Evolutionary conservation across 2,329 filamentous ascomycete species (phyloP).

Genomic region (Myotisia sp.): DNA sequence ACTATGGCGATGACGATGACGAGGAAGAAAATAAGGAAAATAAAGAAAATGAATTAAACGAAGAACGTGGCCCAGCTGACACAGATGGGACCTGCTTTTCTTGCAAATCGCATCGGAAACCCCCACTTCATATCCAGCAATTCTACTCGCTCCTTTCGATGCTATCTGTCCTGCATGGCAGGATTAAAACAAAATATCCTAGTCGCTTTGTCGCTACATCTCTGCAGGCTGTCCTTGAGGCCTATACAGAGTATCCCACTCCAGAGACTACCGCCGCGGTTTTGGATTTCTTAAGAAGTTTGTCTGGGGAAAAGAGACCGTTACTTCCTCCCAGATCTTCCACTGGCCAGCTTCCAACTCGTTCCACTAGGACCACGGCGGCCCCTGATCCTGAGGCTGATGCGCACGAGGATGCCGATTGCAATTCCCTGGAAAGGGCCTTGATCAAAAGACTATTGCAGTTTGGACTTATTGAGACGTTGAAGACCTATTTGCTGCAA

Average conservation of each 20-base stretch:
- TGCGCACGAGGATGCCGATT: slow-evolving; percentile 26
- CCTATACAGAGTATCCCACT: slow-evolving; percentile 43
- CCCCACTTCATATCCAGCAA: slow-evolving; percentile 19
- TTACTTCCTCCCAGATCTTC: slow-evolving; percentile 44
- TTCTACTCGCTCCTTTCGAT: slow-evolving; percentile 36
- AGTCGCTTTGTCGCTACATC: slow-evolving; percentile 51
- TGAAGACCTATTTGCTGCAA: slow-evolving; percentile 45
- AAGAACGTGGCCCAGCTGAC: slow-evolving; percentile 3
- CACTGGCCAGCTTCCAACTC: slow-evolving; percentile 33
- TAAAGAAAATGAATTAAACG: background rate
- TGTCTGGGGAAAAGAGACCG: slow-evolving; percentile 45
- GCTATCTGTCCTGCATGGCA: slow-evolving; percentile 43
- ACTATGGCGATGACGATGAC: background rate
- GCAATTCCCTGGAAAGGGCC: slow-evolving; percentile 33
- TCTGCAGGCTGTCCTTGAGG: slow-evolving; percentile 45
- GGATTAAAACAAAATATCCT: slow-evolving; percentile 50
- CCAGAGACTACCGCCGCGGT: slow-evolving; percentile 44
- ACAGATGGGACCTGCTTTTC: too few relatives aligned
- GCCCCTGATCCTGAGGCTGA: slow-evolving; percentile 47
- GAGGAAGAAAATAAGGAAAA: background rate
- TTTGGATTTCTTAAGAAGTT: slow-evolving; percentile 42
- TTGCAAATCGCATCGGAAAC: slow-evolving; percentile 6
- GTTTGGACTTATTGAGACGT: slow-evolving; percentile 46
- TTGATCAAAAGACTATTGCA: slow-evolving; percentile 44
- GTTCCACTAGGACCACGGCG: slow-evolving; percentile 18